These are phyloP conservation scores for Exophiala sp. DNA, from an alignment of 2,329 filamentous ascomycete genomes.

Conservation along the genomic window DNA sequence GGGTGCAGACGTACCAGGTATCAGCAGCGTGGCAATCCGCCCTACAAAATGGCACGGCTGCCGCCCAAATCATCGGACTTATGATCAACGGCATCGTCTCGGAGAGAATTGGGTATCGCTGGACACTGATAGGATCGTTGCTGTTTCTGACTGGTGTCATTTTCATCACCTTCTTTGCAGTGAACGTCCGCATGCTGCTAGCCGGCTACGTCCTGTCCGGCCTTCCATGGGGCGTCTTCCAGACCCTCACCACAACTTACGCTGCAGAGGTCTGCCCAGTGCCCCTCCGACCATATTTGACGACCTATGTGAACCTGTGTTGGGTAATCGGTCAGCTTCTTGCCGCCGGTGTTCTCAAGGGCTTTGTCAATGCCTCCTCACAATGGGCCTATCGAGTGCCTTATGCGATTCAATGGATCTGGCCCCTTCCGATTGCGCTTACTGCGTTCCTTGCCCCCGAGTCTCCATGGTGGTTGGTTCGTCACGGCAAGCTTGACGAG, in stretches of 20 bases:
- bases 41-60: constrained; percentile 34
- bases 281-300: constrained; percentile 33
- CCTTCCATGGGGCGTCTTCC: constrained; percentile 38
- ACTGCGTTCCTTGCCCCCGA: constrained; percentile 37
- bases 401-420: constrained; percentile 34
- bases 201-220: constrained; percentile 38
- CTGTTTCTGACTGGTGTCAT: constrained; percentile 29
- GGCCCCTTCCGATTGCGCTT: constrained; percentile 27
- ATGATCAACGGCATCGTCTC: constrained; percentile 28
- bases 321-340: constrained; percentile 41
- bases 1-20: constrained; percentile 21
- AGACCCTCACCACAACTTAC: constrained; percentile 36
- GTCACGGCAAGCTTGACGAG: constrained; percentile 43
- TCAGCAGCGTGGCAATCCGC: constrained; percentile 41
- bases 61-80: constrained; percentile 29
- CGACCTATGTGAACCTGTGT: constrained; percentile 38
- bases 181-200: constrained; percentile 34
- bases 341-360: constrained; percentile 34
- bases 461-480: constrained; percentile 50
- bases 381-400: constrained; percentile 38
- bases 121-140: constrained; percentile 30
- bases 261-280: constrained; percentile 37
- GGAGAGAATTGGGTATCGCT: constrained; percentile 44
- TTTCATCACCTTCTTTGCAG: constrained; percentile 41
- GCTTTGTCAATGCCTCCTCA: constrained; percentile 29